Evolutionary conservation across 2,329 filamentous ascomycete species (phyloP).

Genomic region (Epichloe baconii): DNA sequence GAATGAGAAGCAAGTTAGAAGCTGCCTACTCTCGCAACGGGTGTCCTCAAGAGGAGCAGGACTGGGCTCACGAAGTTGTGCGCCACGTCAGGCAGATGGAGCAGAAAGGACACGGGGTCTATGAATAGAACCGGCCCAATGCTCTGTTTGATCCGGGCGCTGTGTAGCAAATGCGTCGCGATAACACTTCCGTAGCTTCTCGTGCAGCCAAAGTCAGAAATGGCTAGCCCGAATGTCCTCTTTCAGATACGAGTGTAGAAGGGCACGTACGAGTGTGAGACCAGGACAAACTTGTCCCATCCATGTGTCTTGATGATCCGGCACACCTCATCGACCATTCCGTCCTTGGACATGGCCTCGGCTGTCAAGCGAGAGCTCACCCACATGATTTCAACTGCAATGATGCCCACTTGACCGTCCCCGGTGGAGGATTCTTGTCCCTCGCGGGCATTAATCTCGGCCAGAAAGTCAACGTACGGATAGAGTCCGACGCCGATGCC

Average conservation of each 20-base stretch:
- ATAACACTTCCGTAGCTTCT: slow-evolving; percentile 39
- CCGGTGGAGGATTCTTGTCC: slow-evolving; percentile 12
- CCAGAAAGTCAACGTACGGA: slow-evolving; percentile 41
- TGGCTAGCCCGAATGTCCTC: too few relatives aligned
- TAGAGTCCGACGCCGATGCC: slow-evolving; percentile 43
- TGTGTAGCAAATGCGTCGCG: slow-evolving; percentile 40
- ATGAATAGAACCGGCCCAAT: slow-evolving; percentile 41
- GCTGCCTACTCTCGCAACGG: too few relatives aligned
- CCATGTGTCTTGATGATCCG: slow-evolving; percentile 37
- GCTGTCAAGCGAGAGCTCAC: slow-evolving; percentile 44
- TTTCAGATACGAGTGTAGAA: too few relatives aligned
- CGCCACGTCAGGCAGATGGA: slow-evolving; percentile 49
- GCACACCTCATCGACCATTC: slow-evolving; percentile 38
- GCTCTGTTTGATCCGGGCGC: slow-evolving; percentile 13
- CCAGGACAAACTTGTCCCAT: slow-evolving; percentile 37
- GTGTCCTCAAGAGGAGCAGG: not conserved
- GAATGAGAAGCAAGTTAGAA: too few relatives aligned
- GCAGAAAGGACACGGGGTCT: slow-evolving; percentile 45
- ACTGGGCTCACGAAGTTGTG: slow-evolving; percentile 40
- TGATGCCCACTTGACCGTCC: slow-evolving; percentile 40
- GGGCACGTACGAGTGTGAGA: slow-evolving; percentile 29
- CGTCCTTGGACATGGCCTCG: slow-evolving; percentile 30
- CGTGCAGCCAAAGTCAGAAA: too few relatives aligned
- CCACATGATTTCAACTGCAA: slow-evolving; percentile 45
- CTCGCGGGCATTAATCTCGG: slow-evolving; percentile 31